Conservation (phyloP, 768 basidiomycete genomes). For the Tubosaeta sp. region DNA sequence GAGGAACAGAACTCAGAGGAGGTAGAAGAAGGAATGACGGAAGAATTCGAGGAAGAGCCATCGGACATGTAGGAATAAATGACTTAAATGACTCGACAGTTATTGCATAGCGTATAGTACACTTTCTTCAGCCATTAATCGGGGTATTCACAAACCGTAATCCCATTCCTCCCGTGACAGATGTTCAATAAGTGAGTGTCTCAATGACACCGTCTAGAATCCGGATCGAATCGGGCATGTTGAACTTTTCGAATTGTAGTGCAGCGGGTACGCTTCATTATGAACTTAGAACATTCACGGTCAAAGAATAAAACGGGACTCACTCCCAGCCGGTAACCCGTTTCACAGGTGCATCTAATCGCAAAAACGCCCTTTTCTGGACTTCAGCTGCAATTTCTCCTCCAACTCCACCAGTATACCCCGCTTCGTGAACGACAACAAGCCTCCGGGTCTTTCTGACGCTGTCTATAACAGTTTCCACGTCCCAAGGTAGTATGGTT, state of each 20-base stretch:
- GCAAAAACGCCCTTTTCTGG: constrained; percentile 84
- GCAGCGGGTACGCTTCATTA: constrained; percentile 68
- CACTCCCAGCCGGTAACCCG: constrained; percentile 93
- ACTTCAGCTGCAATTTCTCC: constrained; percentile 90
- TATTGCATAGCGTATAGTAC: not conserved
- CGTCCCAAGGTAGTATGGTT: constrained; percentile 87
- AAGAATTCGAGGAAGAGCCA: constrained; percentile 52
- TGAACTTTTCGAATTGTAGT: constrained; percentile 88
- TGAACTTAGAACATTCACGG: not conserved
- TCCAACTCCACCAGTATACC: constrained; percentile 82
- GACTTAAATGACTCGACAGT: not conserved
- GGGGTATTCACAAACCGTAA: not conserved
- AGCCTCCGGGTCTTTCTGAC: constrained; percentile 81
- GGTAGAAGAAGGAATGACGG: constrained; percentile 43
- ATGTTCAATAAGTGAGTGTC: constrained; percentile 62
- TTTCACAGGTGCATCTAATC: constrained; percentile 82
- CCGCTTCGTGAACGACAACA: constrained; percentile 90
- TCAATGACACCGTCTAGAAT: constrained; percentile 81
- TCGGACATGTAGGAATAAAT: constrained; percentile 14
- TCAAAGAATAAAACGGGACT: constrained; percentile 35
- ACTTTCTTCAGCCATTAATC: not conserved
- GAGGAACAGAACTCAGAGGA: constrained; percentile 39
- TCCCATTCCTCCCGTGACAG: not conserved
- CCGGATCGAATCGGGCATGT: constrained; percentile 82
- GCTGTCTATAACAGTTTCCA: constrained; percentile 74